Base-by-base conservation (phyloP, 768 basidiomycete species). In the Tricholomella constricta region DNA sequence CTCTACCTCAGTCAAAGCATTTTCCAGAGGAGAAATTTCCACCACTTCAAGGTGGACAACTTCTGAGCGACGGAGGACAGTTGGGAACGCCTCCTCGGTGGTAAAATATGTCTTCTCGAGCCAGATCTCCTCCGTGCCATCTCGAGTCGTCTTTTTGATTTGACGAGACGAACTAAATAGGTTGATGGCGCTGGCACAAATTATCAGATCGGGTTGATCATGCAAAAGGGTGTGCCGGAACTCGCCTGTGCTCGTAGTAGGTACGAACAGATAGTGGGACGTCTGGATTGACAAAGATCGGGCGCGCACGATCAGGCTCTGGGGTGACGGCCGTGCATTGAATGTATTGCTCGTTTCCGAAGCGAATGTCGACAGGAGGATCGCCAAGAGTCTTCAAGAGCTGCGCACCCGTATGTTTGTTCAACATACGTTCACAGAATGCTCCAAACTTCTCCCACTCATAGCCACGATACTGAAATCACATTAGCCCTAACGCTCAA, bases 381-480 rank as follows among this genome's bases (percentile, higher is more conserved):
- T 95, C 89, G 17, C 86, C 83, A 31, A 79, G 75, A 1, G 74
- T 77, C 64, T 87, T 90, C 42, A 96, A 71, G 9, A 97, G 69
- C 52, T 88, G 88, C 4, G 94, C 91, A 19, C 85, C 85, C 3
- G 91, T 87, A 69, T 94, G 91, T 66, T 95, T 96, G 69, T 85
- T 88, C 48, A 94, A 82, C 85, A 97, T 90, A 32, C 89, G 78
- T 68, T 98, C 94, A 70, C 91, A 92, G 74, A 90, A 93, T 2
- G 88, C 82, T 6, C 86, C 87, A 56, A 86, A 93, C 63, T 91
- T 94, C 72, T 98, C 95, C 93, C 91, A 94, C 63, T 94, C 93
- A 63, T 86, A 90, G 1, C 94, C 96, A 40, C 96, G 91, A 68
- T 95, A 95, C 91, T 94, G 49, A 25, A 41, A 40, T 44, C 35